phyloP scores from a whole-genome alignment of 177 flowering plant genomes.

The Telopea speciosissima region DNA sequence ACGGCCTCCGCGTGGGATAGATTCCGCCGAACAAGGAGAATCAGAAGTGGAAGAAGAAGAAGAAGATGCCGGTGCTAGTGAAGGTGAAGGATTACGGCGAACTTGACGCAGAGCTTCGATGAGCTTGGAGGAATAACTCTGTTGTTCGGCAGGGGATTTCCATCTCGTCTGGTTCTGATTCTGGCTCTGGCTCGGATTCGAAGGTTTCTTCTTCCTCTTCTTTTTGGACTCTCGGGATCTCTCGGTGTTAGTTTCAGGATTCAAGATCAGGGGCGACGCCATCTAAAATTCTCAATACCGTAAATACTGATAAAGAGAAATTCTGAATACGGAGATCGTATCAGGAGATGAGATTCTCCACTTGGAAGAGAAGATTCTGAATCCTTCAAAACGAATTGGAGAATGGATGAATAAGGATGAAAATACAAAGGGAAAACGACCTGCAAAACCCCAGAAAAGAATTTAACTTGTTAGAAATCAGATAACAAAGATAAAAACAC shows the following conservation, averaged over 20 bases:
- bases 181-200: conserved; percentile 6
- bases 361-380: too few relatives aligned
- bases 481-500: too few relatives aligned
- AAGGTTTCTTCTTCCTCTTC: conserved; percentile 31
- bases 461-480: too few relatives aligned
- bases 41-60: too few relatives aligned
- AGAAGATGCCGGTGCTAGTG: conserved; percentile 12
- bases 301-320: too few relatives aligned
- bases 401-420: too few relatives aligned
- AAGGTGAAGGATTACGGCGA: conserved; percentile 15
- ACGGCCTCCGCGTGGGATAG: conserved; percentile 19
- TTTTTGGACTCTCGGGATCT: conserved; percentile 28
- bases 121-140: conserved; percentile 66
- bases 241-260: conserved; percentile 10
- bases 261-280: conserved; percentile 21
- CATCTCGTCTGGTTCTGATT: conserved; percentile 30
- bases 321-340: background rate
- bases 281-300: background rate
- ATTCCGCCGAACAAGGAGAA: too few relatives aligned
- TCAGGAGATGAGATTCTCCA: too few relatives aligned
- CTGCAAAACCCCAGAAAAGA: too few relatives aligned
- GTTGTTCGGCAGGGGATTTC: conserved; percentile 54
- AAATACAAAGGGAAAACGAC: too few relatives aligned
- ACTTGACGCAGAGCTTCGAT: conserved; percentile 50
- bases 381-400: background rate